A percentile compares a stretch with the other conserved stretches of the same genome.
Evolutionary conservation across 257 asterid species (phyloP).

Genomic region (Verbascum thapsus): DNA sequence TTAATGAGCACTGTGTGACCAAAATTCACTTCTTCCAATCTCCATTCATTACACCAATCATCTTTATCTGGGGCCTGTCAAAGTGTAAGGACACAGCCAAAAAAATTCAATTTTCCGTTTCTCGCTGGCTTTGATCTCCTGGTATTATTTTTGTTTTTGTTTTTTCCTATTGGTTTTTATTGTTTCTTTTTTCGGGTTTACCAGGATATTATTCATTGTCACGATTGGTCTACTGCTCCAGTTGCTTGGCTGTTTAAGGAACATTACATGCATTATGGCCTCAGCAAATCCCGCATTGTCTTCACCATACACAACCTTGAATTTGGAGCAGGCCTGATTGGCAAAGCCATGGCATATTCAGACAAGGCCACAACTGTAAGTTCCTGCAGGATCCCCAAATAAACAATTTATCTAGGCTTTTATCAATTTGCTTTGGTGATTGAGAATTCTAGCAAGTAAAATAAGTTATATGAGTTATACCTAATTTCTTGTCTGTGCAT

Average conservation of each 20-base stretch:
- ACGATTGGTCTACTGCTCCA: conserved; percentile 99
- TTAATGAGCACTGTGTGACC: conserved; percentile 3
- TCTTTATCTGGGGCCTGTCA: conserved; percentile 2
- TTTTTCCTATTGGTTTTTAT: conserved; percentile 24
- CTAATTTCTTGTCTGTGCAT: conserved; percentile 16
- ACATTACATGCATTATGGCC: conserved; percentile 79
- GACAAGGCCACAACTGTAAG: conserved; percentile 96
- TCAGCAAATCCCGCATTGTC: conserved; percentile 84
- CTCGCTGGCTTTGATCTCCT: conserved; percentile 23
- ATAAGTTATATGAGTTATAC: conserved; percentile 14
- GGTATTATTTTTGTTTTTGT: conserved; percentile 8
- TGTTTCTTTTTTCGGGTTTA: conserved; percentile 26
- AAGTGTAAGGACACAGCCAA: background rate
- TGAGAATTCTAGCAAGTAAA: conserved; percentile 16
- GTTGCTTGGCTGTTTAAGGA: conserved; percentile 96
- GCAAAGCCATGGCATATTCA: conserved; percentile 73
- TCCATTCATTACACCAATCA: conserved; percentile 15
- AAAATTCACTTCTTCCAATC: conserved; percentile 8
- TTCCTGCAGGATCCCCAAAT: conserved; percentile 20
- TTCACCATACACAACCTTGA: conserved; percentile 98
- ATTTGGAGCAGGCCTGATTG: conserved; percentile 78
- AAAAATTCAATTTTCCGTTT: conserved; percentile 16
- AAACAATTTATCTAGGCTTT: conserved; percentile 13
- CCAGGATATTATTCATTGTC: conserved; percentile 97
- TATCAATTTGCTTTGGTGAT: conserved; percentile 23